Percentiles rank a stretch among this genome's conserved stretches.
These are phyloP conservation scores for Bipolaris zeicola DNA, from an alignment of 2,329 filamentous ascomycete species.

Conservation along the genomic window DNA sequence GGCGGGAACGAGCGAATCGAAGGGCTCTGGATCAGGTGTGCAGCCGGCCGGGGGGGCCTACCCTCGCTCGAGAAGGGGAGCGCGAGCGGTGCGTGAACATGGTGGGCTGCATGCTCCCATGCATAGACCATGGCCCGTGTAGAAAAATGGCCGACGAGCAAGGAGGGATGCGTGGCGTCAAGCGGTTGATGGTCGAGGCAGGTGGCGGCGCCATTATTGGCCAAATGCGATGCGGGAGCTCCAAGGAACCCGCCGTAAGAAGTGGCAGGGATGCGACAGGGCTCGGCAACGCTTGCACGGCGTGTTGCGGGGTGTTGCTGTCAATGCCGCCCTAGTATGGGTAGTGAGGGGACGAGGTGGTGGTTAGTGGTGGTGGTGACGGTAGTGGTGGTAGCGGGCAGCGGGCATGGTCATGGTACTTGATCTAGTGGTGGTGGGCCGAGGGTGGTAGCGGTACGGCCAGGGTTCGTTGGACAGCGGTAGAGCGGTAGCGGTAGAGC, in stretches of 20 bases:
- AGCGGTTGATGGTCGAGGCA: conserved; percentile 43
- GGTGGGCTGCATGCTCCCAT: conserved; percentile 37
- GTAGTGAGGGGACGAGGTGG: conserved; percentile 24
- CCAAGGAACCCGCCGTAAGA: conserved; percentile 45
- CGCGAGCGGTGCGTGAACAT: conserved; percentile 43
- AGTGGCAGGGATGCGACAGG: conserved; percentile 40
- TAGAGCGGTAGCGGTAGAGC: too few relatives aligned
- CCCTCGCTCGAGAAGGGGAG: conserved; percentile 41
- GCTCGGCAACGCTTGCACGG: conserved; percentile 50
- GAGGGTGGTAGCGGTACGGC: too few relatives aligned
- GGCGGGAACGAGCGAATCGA: conserved; percentile 45
- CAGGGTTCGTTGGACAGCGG: not conserved
- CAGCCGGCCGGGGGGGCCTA: conserved; percentile 41
- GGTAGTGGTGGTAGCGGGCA: conserved; percentile 13
- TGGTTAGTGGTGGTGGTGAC: conserved; percentile 1
- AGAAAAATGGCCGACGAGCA: conserved; percentile 50
- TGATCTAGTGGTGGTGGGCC: too few relatives aligned
- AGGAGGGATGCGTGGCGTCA: conserved; percentile 47
- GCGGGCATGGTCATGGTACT: conserved; percentile 18
- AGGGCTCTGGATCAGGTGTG: conserved; percentile 45
- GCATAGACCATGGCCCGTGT: conserved; percentile 45
- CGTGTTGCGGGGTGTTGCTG: conserved; percentile 47
- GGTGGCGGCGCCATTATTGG: conserved; percentile 46
- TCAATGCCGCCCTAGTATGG: conserved; percentile 34
- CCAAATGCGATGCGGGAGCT: conserved; percentile 44